Base-by-base conservation (phyloP, 73 alveolate genomes). In the Paramecium sexaurelia region DNA sequence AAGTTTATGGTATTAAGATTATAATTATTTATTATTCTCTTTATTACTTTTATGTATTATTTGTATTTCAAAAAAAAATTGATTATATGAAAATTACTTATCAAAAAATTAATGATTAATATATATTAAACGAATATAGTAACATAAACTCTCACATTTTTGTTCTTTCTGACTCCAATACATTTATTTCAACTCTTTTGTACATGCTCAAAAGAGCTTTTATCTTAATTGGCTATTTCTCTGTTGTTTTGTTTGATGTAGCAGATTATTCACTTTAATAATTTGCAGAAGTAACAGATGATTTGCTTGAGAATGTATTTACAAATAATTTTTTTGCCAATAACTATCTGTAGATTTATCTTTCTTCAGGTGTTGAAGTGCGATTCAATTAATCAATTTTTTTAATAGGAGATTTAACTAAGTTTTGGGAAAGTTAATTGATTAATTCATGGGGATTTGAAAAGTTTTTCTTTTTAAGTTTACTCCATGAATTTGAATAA, bases 251-350 rank as follows among this genome's bases (percentile, higher is more conserved):
- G 13, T 61, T 26, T 26, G 7, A n/a, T 17, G 6, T 10, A 51
- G 6, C 13, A 3, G 45, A 29, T 29, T 61, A 27, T 32, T 61
- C 83, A 24, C 47, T 61, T 32, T 26, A 24, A 32, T 61, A 61
- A 32, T 61, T 61, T 26, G 26, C 3, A 1, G 19, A 11, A 6
- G 47, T 9, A 29, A 61, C 19, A 61, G 83, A 61, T 11, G 6
- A 26, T 61, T 61, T 61, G 17, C 29, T 26, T 29, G 83, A 61
- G 9, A 61, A 61, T 61, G 39, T 29, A 61, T 61, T 61, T 10
- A 61, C 83, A 35, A 73, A 73, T 36, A 73, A 32, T 73, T 39
- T 73, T 73, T 73, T 20, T 8, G 57, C 87, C 22, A 73, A 27
- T 19, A 27, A 35, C 35, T 73, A 33, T 33, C 87, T 15, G 35